Conservation (phyloP, 495 filamentous ascomycete species). For the Neurospora sp. region DNA sequence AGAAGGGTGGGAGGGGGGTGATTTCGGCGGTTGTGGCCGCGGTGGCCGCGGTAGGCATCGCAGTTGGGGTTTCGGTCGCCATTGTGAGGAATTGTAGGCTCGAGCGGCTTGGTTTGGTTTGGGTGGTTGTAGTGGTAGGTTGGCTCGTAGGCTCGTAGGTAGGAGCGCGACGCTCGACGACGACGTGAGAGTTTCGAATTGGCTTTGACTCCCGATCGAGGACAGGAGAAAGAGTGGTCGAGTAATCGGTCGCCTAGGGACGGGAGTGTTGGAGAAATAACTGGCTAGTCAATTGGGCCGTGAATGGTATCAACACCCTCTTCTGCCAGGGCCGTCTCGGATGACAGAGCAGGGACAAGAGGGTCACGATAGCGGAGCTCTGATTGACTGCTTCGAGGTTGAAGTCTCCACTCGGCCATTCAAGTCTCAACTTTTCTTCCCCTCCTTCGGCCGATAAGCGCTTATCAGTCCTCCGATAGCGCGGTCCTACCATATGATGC, state of each 20-base stretch:
- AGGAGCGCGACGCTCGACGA: neutral
- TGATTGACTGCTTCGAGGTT: neutral
- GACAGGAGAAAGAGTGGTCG: neutral
- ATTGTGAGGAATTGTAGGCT: neutral
- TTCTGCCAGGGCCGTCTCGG: neutral
- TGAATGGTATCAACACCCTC: neutral
- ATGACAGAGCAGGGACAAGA: neutral
- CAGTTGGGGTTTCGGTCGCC: neutral
- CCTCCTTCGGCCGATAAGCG: slow-evolving; percentile 11
- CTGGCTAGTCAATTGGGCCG: neutral
- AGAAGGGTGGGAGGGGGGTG: slow-evolving; percentile 39
- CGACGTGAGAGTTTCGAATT: neutral
- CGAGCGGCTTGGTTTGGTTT: neutral
- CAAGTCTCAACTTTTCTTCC: slow-evolving; percentile 3
- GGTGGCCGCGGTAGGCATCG: neutral
- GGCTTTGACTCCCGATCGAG: neutral
- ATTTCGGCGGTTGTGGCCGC: slow-evolving; percentile 1
- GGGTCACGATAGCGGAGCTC: neutral
- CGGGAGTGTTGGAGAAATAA: neutral
- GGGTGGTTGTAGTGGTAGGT: neutral
- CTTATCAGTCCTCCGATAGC: slow-evolving; percentile 16
- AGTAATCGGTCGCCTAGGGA: neutral
- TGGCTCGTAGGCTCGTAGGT: neutral
- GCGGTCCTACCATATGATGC: slow-evolving; percentile 14
- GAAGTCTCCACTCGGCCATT: neutral